These are phyloP conservation scores for Scleroderma citrinum DNA, from an alignment of 768 basidiomycete species.

Conservation along the genomic window DNA sequence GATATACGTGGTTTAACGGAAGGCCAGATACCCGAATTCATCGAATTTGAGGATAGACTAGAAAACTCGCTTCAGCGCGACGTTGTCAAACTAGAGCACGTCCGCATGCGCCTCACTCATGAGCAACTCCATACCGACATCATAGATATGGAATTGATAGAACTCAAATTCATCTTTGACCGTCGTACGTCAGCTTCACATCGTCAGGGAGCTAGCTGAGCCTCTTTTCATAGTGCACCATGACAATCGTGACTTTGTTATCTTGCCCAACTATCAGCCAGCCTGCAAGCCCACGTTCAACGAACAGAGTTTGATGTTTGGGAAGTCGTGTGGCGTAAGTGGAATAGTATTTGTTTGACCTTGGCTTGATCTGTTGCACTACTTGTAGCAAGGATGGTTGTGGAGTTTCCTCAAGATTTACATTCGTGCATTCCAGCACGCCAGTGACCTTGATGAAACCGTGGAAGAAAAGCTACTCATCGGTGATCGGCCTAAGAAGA, in stretches of 20 bases:
- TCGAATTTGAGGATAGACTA: constrained; percentile 70
- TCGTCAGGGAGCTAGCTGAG: constrained; percentile 6
- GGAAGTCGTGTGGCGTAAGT: constrained; percentile 57
- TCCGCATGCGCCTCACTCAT: constrained; percentile 76
- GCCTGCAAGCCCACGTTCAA: constrained; percentile 44
- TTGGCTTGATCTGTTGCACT: neutral
- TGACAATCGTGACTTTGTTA: constrained; percentile 83
- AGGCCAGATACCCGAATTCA: constrained; percentile 74
- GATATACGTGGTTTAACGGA: neutral
- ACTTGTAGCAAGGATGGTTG: constrained; percentile 62
- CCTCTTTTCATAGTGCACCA: constrained; percentile 50
- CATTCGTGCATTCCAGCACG: constrained; percentile 69
- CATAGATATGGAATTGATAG: constrained; percentile 78
- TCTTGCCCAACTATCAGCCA: constrained; percentile 78
- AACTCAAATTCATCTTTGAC: constrained; percentile 78
- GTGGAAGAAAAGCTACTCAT: constrained; percentile 79
- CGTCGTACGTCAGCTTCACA: constrained; percentile 42
- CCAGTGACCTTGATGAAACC: constrained; percentile 73
- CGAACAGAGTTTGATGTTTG: constrained; percentile 64
- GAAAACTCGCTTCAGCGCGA: constrained; percentile 85
- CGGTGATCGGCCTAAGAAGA: constrained; percentile 72
- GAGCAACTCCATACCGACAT: constrained; percentile 66
- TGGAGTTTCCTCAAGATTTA: constrained; percentile 68
- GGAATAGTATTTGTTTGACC: neutral
- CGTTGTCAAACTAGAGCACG: constrained; percentile 74